phyloP scores from a whole-genome alignment of 176 grass and related monocot species.

The Poa annua region DNA sequence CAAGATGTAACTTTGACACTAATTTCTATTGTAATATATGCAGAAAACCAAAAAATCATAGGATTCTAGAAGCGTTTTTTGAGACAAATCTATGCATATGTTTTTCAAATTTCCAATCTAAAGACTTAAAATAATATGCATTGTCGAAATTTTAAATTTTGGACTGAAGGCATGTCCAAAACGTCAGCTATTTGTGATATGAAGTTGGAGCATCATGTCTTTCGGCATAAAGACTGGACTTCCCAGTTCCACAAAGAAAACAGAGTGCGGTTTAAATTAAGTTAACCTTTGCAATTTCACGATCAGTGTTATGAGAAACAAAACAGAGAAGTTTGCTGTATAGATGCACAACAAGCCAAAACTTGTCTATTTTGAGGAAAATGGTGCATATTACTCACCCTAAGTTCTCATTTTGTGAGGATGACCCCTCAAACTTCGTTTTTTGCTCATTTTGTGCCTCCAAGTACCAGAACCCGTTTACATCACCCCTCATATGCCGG shows the following conservation, averaged over 20 bases:
- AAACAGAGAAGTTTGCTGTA: background rate
- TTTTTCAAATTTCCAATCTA: background rate
- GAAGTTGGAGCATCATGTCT: background rate
- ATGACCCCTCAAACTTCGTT: background rate
- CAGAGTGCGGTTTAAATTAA: background rate
- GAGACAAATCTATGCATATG: background rate
- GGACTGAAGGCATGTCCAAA: background rate
- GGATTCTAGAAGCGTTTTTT: background rate
- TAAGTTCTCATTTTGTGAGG: slow-evolving; percentile 5
- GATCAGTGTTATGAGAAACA: slow-evolving; percentile 1
- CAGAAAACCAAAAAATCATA: background rate
- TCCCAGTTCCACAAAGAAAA: background rate
- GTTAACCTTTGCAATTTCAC: background rate
- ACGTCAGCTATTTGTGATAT: background rate
- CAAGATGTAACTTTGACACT: background rate
- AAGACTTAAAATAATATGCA: background rate
- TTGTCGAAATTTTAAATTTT: background rate
- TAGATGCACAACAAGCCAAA: no score
- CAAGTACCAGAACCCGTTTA: background rate
- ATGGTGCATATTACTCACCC: background rate
- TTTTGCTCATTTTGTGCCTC: background rate
- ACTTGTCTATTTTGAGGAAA: background rate
- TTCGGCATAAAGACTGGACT: background rate
- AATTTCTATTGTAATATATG: background rate
- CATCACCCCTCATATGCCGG: background rate